phyloP scores from a whole-genome alignment of 1,139 yeast species.

The Geotrichum reessii region DNA sequence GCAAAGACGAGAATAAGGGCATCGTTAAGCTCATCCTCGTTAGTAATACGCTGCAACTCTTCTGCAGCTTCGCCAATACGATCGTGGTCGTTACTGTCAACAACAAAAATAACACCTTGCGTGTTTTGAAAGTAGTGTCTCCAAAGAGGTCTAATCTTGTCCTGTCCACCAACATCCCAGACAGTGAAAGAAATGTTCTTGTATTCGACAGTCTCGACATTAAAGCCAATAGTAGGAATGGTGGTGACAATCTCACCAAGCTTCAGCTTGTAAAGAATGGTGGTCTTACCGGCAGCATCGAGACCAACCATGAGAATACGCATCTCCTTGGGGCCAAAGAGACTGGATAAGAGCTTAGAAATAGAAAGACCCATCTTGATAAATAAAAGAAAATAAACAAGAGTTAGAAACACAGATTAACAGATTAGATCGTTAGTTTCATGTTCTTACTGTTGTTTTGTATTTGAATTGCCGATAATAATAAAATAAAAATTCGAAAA shows the following conservation, averaged over 20 bases:
- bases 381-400: not conserved
- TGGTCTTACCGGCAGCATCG: slow-evolving; percentile 90
- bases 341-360: slow-evolving; percentile 13
- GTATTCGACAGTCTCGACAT: slow-evolving; percentile 91
- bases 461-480: not conserved
- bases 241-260: slow-evolving; percentile 91
- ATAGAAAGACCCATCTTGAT: slow-evolving; percentile 13
- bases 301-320: slow-evolving; percentile 48
- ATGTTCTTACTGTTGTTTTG: not conserved
- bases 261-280: slow-evolving; percentile 82
- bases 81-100: slow-evolving; percentile 89
- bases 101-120: slow-evolving; percentile 89
- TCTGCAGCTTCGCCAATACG: slow-evolving; percentile 92
- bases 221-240: slow-evolving; percentile 90
- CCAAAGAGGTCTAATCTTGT: slow-evolving; percentile 92
- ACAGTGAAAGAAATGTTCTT: slow-evolving; percentile 91
- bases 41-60: slow-evolving; percentile 88
- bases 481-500: not conserved
- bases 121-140: slow-evolving; percentile 93
- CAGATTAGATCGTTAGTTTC: not conserved
- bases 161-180: slow-evolving; percentile 98
- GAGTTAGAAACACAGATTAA: not conserved
- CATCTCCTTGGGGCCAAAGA: slow-evolving; percentile 52
- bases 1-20: slow-evolving; percentile 65
- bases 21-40: slow-evolving; percentile 89